A percentile compares a stretch with the other conserved stretches of the same genome.
These are phyloP conservation scores for Glycyrrhiza uralensis DNA, from an alignment of 306 rosid genomes.

Conservation along the genomic window DNA sequence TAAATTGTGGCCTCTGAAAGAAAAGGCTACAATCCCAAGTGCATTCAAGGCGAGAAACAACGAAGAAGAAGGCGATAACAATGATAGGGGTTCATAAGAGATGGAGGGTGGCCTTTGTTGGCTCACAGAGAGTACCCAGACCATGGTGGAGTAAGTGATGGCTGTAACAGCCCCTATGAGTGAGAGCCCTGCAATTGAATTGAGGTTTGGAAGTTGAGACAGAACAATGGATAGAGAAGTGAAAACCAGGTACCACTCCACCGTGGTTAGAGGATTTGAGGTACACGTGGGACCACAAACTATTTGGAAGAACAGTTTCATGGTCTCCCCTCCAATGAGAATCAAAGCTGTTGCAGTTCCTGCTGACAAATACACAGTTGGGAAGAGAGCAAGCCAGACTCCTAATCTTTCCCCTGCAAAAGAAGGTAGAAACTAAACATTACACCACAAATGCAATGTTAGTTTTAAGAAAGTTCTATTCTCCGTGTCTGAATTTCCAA, in stretches of 20 bases:
- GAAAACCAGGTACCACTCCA: slow-evolving; percentile 97
- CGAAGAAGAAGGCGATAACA: slow-evolving; percentile 56
- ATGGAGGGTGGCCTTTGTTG: slow-evolving; percentile 77
- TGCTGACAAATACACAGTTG: slow-evolving; percentile 91
- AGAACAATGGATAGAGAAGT: slow-evolving; percentile 88
- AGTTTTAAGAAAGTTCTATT: slow-evolving; percentile 8
- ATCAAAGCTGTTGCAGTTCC: slow-evolving; percentile 98
- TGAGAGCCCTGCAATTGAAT: slow-evolving; percentile 96
- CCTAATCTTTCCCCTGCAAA: slow-evolving; percentile 92
- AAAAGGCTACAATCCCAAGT: slow-evolving; percentile 91
- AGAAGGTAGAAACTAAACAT: slow-evolving; percentile 12
- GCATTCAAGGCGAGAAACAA: slow-evolving; percentile 82
- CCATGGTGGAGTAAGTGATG: slow-evolving; percentile 95
- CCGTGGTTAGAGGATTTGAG: slow-evolving; percentile 89
- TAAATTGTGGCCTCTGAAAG: slow-evolving; percentile 95
- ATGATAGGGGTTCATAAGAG: slow-evolving; percentile 74
- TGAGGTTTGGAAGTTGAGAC: slow-evolving; percentile 98
- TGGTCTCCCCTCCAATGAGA: slow-evolving; percentile 96
- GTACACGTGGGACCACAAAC: slow-evolving; percentile 90
- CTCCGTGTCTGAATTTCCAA: neutral
- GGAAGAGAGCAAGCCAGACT: slow-evolving; percentile 96
- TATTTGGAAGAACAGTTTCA: slow-evolving; percentile 93
- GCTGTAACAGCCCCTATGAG: slow-evolving; percentile 97
- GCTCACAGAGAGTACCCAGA: slow-evolving; percentile 96
- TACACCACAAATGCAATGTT: neutral